Base-by-base conservation (phyloP, 1,139 yeast species). In the Suhomyces anneliseae region DNA sequence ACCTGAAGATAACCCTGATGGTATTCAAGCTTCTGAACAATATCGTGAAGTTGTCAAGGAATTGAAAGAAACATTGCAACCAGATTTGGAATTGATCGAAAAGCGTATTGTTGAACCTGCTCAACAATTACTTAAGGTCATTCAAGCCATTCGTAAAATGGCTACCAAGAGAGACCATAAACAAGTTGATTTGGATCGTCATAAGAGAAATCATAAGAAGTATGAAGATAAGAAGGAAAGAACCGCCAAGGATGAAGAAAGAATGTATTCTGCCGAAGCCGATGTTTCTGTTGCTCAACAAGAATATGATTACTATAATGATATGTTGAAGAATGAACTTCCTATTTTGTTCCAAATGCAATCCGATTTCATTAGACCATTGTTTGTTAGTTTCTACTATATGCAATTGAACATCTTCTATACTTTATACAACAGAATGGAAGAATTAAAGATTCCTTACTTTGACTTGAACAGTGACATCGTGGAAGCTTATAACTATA, bases 351-450 rank as follows among this genome's bases (percentile, higher is more conserved):
- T 93, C 68, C 83, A 81, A 59, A 77, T 93, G 70, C 97, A 93
- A 69, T 87, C 90, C 8, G 95, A 90, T 59, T 90, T 93, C 65
- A 92, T 93, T 64, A 85, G 83, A 61, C 99, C 99, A 10, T 74
- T 93, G 60, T 95, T 93, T 71, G 95, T 92, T 58, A 85, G 95
- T 50, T 85, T 93, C 68, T 93, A 93, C 72, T 93, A 85, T 76
- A 93, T 95, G 98, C 99, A 93, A 72, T 80, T 93, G 72, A 93
- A 93, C 74, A 90, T 93, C 51, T 93, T 90, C 70, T 93, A 93
- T 76, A 90, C 97, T 0, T 74, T 93, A 54, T 92, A 88, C 74
- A 86, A 79, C 61, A 80, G 88, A 58, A 89, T 93, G 90, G 96
- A 92, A 69, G 96, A 90, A 65, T 84, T 92, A 87, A 90, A 93